These are phyloP conservation scores for Trametes polyzona DNA, from an alignment of 1,284 basidiomycete species.

Conservation along the genomic window DNA sequence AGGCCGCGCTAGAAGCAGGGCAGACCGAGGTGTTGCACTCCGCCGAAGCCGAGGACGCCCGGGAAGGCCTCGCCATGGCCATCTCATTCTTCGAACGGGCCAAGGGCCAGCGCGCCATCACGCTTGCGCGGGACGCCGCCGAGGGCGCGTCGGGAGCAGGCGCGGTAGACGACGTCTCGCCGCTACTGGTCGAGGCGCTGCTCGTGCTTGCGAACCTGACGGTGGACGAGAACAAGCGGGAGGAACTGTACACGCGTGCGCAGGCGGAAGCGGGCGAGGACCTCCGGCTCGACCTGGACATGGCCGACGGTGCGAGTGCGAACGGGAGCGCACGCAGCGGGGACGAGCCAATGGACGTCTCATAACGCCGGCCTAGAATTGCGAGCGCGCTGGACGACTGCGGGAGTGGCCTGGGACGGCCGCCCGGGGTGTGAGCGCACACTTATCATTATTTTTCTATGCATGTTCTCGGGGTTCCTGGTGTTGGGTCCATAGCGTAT, in stretches of 20 bases:
- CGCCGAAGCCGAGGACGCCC: slow-evolving; percentile 54
- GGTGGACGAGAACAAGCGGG: slow-evolving; percentile 47
- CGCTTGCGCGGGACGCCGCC: slow-evolving; percentile 13
- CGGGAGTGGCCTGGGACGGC: background rate
- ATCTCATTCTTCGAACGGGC: slow-evolving; percentile 58
- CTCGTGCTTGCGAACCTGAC: slow-evolving; percentile 61
- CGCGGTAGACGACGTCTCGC: slow-evolving; percentile 21
- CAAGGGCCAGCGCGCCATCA: slow-evolving; percentile 36
- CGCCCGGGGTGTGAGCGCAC: background rate
- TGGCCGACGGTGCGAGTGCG: background rate
- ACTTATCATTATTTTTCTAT: background rate
- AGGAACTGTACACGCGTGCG: slow-evolving; percentile 53
- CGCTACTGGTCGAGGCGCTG: slow-evolving; percentile 54
- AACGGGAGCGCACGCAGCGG: background rate
- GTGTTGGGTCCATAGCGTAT: background rate
- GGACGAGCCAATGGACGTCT: slow-evolving; percentile 20
- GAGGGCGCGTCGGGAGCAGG: background rate
- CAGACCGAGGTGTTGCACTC: slow-evolving; percentile 42
- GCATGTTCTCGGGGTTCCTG: background rate
- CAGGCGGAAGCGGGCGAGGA: slow-evolving; percentile 49
- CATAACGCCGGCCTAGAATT: background rate
- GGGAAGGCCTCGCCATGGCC: slow-evolving; percentile 50
- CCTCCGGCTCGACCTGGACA: slow-evolving; percentile 30
- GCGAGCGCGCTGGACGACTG: too few relatives aligned
- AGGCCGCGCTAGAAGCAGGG: slow-evolving; percentile 49